Percentiles rank a stretch among this genome's conserved stretches.
phyloP scores from a whole-genome alignment of 192 early-diverging fungal species.

The Rhizophlyctis rosea region DNA sequence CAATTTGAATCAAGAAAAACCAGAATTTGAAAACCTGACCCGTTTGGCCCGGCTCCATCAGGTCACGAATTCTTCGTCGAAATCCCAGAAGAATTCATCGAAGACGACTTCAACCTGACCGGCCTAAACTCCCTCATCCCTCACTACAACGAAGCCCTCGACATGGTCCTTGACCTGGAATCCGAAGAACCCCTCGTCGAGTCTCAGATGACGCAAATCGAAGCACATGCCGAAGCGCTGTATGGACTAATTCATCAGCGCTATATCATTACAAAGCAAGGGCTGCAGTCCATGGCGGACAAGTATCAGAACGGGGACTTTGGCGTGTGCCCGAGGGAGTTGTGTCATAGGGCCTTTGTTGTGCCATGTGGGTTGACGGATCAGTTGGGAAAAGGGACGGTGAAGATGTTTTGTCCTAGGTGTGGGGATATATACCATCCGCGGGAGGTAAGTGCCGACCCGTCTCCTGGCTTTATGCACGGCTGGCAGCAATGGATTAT shows the following conservation, averaged over 20 bases:
- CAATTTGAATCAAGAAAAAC: background rate
- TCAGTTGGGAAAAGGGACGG: slow-evolving; percentile 37
- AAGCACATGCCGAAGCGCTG: slow-evolving; percentile 82
- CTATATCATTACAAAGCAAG: slow-evolving; percentile 83
- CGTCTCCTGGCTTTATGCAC: too few species aligned
- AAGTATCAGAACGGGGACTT: slow-evolving; percentile 39
- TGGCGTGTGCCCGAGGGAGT: slow-evolving; percentile 51
- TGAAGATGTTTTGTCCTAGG: slow-evolving; percentile 57
- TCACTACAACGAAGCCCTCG: slow-evolving; percentile 87
- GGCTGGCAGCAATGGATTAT: too few species aligned
- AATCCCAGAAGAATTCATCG: slow-evolving; percentile 63
- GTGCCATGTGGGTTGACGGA: slow-evolving; percentile 50
- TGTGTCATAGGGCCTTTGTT: slow-evolving; percentile 46
- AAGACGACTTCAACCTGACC: slow-evolving; percentile 98
- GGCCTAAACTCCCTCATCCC: slow-evolving; percentile 79
- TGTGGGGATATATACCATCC: slow-evolving; percentile 56
- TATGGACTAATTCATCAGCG: slow-evolving; percentile 94
- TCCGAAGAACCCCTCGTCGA: slow-evolving; percentile 17
- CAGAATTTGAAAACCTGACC: background rate
- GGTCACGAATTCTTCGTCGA: slow-evolving; percentile 53
- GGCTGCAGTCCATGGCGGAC: slow-evolving; percentile 77
- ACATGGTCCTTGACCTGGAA: slow-evolving; percentile 88
- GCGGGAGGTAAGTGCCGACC: slow-evolving; percentile 39
- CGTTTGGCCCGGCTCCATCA: background rate
- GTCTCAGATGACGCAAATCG: slow-evolving; percentile 65